Evolutionary conservation across 1,284 basidiomycete genomes (phyloP).

Genomic region (Neonothopanus nambi): DNA sequence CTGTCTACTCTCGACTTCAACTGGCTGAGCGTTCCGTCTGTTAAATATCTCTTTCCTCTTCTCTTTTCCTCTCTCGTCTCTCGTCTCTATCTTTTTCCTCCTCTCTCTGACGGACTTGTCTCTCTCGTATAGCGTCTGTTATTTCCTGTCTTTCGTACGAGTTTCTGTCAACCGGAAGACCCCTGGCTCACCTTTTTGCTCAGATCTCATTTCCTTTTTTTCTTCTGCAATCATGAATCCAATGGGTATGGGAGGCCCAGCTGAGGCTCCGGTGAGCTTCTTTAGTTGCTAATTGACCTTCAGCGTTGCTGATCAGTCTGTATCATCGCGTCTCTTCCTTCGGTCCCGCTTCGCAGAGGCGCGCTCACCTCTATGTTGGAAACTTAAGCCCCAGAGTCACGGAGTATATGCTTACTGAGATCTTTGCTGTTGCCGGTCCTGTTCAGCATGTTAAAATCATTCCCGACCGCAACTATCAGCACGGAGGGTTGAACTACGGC

Average conservation of each 20-base stretch:
- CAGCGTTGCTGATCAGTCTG: conserved; percentile 33
- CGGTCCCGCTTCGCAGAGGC: conserved; percentile 47
- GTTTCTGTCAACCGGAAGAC: conserved; percentile 19
- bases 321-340: conserved; percentile 22
- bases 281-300: conserved; percentile 9
- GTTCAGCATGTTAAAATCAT: conserved; percentile 99
- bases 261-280: conserved; percentile 72
- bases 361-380: conserved; percentile 96
- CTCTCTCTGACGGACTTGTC: conserved; percentile 52
- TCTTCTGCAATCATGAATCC: conserved; percentile 76
- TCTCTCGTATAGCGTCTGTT: conserved; percentile 50
- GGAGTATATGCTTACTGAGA: conserved; percentile 94
- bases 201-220: conserved; percentile 39
- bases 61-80: conserved; percentile 42
- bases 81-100: conserved; percentile 42
- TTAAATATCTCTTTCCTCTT: conserved; percentile 45
- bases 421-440: conserved; percentile 93
- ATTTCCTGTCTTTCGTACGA: conserved; percentile 43
- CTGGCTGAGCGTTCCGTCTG: conserved; percentile 44
- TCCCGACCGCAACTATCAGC: conserved; percentile 96
- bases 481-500: conserved; percentile 97
- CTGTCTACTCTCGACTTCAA: conserved; percentile 44
- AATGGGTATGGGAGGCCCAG: conserved; percentile 65
- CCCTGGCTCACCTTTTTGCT: conserved; percentile 28
- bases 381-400: conserved; percentile 93